These are phyloP conservation scores for Candida methanosorbosa DNA, from an alignment of 805 yeast genomes.

Conservation along the genomic window DNA sequence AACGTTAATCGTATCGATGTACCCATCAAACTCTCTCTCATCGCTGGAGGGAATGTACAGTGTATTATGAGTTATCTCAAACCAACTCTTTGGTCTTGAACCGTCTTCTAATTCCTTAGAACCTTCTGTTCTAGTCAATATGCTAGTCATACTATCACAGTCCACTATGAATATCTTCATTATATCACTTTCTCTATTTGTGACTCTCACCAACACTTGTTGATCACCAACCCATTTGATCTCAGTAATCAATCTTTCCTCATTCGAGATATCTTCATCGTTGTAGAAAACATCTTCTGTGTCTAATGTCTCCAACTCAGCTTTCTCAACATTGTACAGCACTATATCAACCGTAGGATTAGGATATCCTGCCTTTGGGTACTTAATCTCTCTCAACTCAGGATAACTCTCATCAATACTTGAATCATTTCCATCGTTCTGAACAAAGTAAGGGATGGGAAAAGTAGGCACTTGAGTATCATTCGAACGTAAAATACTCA, in stretches of 20 bases:
- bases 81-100: constrained; percentile 36
- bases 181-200: constrained; percentile 61
- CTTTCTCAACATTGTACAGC: constrained; percentile 29
- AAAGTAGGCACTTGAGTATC: constrained; percentile 68
- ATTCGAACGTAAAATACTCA: constrained; percentile 60
- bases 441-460: constrained; percentile 69
- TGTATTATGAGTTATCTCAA: constrained; percentile 65
- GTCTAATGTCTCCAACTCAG: constrained; percentile 13
- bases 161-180: constrained; percentile 49
- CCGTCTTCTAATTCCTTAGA: constrained; percentile 30
- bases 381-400: constrained; percentile 50
- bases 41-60: constrained; percentile 45
- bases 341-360: constrained; percentile 60
- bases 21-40: constrained; percentile 51
- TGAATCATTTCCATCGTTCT: constrained; percentile 25
- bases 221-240: constrained; percentile 59
- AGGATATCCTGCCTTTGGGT: constrained; percentile 77
- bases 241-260: constrained; percentile 51
- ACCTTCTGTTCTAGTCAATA: constrained; percentile 39
- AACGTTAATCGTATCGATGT: constrained; percentile 67
- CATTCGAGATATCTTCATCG: constrained; percentile 29
- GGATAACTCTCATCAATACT: constrained; percentile 42
- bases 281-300: constrained; percentile 30
- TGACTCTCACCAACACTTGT: constrained; percentile 43
- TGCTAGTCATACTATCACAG: constrained; percentile 27